These are phyloP conservation scores for Pleurotus eryngii DNA, from an alignment of 768 basidiomycete genomes.

Conservation along the genomic window DNA sequence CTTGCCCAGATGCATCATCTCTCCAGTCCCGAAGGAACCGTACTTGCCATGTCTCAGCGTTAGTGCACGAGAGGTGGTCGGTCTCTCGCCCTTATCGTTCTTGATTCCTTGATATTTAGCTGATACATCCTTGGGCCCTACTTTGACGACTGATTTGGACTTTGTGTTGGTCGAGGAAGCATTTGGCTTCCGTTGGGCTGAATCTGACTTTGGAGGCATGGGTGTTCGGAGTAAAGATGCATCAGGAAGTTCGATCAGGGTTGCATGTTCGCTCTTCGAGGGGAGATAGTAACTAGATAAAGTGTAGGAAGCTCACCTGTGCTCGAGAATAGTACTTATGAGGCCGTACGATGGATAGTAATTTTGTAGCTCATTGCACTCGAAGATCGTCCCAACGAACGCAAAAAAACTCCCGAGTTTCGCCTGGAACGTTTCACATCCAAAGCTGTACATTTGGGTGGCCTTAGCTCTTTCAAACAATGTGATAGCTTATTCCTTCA, in stretches of 20 bases:
- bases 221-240: no score
- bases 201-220: slow-evolving; percentile 23
- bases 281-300: no score
- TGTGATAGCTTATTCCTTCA: no score
- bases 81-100: slow-evolving; percentile 48
- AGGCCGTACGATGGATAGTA: no score
- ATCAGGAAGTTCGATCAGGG: background rate
- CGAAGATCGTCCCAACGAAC: no score
- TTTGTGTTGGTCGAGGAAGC: slow-evolving; percentile 17
- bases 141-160: slow-evolving; percentile 48
- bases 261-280: background rate
- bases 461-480: no score
- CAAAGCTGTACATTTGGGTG: no score
- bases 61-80: slow-evolving; percentile 70
- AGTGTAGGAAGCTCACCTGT: no score
- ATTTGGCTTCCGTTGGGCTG: slow-evolving; percentile 11
- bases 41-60: slow-evolving; percentile 73
- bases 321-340: no score
- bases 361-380: no score
- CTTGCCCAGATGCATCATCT: slow-evolving; percentile 53
- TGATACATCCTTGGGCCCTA: slow-evolving; percentile 53
- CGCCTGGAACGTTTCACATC: no score
- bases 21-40: slow-evolving; percentile 69
- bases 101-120: slow-evolving; percentile 28
- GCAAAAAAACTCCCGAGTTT: no score